Conservation (phyloP, 495 filamentous ascomycete genomes). For the Cenococcum geophilum region DNA sequence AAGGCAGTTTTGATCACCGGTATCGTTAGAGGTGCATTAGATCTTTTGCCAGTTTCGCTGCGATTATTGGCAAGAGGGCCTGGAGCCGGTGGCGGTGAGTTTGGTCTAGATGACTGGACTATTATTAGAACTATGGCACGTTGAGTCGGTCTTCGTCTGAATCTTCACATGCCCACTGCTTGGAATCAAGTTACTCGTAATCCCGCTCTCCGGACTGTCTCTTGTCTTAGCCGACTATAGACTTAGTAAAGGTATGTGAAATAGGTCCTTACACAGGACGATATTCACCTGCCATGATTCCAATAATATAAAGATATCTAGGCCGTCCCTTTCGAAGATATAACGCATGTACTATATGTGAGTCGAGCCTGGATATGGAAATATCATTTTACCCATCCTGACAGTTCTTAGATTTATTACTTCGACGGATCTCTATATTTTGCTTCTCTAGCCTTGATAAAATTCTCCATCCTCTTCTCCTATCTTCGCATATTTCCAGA, state of each 20-base stretch:
- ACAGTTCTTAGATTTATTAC: slow-evolving; percentile 20
- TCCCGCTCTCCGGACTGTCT: slow-evolving; percentile 18
- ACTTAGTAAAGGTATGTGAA: neutral
- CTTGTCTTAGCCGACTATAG: slow-evolving; percentile 1
- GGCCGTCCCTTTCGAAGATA: slow-evolving; percentile 26
- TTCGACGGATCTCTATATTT: slow-evolving; percentile 37
- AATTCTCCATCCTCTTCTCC: slow-evolving; percentile 47
- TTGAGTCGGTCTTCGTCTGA: neutral
- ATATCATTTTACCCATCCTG: neutral
- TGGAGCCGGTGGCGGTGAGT: slow-evolving; percentile 17
- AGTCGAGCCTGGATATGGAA: neutral
- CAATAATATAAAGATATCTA: slow-evolving; percentile 19
- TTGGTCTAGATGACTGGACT: slow-evolving; percentile 24
- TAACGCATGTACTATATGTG: slow-evolving; percentile 21
- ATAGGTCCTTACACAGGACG: neutral
- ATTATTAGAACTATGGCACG: slow-evolving; percentile 23
- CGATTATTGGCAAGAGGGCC: slow-evolving; percentile 16
- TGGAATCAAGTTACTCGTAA: slow-evolving; percentile 12
- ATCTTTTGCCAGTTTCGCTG: slow-evolving; percentile 14
- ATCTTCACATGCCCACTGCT: slow-evolving; percentile 1
- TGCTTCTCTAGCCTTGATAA: slow-evolving; percentile 38
- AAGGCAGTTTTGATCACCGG: slow-evolving; percentile 15
- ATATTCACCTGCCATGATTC: slow-evolving; percentile 21
- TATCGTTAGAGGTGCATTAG: slow-evolving; percentile 10
- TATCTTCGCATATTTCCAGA: slow-evolving; percentile 48